Conservation (phyloP, 2,329 filamentous ascomycete genomes). For the Penicillium corylophilum region DNA sequence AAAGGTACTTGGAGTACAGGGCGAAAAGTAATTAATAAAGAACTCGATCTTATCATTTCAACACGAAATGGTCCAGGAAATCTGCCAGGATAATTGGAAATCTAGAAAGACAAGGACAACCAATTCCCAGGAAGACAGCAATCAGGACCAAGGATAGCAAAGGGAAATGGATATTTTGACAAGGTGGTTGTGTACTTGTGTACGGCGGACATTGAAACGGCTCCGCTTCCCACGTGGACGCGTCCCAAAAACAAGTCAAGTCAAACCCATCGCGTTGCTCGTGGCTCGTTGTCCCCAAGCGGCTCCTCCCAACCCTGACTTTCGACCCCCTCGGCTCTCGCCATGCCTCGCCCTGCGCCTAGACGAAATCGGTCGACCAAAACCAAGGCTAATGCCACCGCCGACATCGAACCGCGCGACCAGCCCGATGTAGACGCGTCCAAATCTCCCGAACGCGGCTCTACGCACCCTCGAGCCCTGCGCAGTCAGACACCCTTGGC, state of each 20-base stretch:
- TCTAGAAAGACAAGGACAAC: too few relatives aligned
- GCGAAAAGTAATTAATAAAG: too few relatives aligned
- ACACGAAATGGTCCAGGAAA: too few relatives aligned
- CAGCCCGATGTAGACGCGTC: constrained; percentile 9
- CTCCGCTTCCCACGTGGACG: constrained; percentile 15
- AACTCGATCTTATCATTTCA: too few relatives aligned
- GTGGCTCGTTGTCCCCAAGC: too few relatives aligned
- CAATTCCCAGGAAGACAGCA: too few relatives aligned
- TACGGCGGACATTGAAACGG: too few relatives aligned
- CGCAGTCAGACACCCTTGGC: constrained; percentile 33
- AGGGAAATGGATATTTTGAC: too few relatives aligned
- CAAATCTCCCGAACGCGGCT: constrained; percentile 18
- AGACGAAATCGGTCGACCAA: constrained; percentile 19
- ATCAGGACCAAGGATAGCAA: too few relatives aligned
- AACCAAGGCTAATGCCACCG: background rate
- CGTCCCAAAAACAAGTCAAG: constrained; percentile 11
- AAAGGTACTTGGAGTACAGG: too few relatives aligned
- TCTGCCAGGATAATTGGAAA: too few relatives aligned
- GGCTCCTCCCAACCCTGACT: constrained; percentile 1
- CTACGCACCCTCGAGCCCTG: constrained; percentile 19
- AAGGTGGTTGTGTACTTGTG: too few relatives aligned
- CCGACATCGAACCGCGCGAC: constrained; percentile 3
- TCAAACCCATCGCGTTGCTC: constrained; percentile 5
- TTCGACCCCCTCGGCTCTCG: background rate
- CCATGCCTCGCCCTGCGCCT: constrained; percentile 25